Evolutionary conservation across 495 filamentous ascomycete species (phyloP).

Genomic region (Xylaria cubensis): DNA sequence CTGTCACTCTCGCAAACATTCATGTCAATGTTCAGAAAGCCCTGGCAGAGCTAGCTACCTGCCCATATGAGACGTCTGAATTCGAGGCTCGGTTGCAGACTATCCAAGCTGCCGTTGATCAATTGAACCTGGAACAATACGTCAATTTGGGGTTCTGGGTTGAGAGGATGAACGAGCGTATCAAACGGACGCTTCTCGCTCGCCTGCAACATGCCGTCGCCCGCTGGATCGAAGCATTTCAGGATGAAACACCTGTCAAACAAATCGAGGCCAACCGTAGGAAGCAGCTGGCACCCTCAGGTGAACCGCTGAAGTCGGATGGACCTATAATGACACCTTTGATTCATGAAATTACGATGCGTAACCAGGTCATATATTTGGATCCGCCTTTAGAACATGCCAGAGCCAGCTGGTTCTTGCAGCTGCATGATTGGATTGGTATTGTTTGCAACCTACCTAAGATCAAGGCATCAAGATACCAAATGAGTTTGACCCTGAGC

Average conservation of each 20-base stretch:
- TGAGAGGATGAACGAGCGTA: conserved; percentile 77
- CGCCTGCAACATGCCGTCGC: conserved; percentile 81
- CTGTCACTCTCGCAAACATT: conserved; percentile 75
- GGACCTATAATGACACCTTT: conserved; percentile 70
- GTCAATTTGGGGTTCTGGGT: conserved; percentile 92
- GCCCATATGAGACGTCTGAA: conserved; percentile 74
- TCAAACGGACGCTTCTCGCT: conserved; percentile 76
- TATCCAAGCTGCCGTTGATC: conserved; percentile 90
- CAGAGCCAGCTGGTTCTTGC: conserved; percentile 89
- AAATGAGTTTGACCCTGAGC: conserved; percentile 74
- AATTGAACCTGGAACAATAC: conserved; percentile 93
- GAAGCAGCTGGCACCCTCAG: conserved; percentile 49
- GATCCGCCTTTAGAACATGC: conserved; percentile 93
- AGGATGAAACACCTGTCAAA: conserved; percentile 63
- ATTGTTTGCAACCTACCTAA: conserved; percentile 89
- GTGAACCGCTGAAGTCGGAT: conserved; percentile 47
- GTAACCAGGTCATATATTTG: conserved; percentile 93
- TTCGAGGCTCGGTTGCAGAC: conserved; percentile 82
- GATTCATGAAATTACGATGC: conserved; percentile 91
- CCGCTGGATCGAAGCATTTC: conserved; percentile 84
- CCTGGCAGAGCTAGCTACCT: conserved; percentile 80
- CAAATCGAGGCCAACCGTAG: conserved; percentile 46
- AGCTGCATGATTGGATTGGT: conserved; percentile 91
- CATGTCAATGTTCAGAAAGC: conserved; percentile 84
- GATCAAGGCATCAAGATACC: conserved; percentile 92